A percentile compares a stretch with the other conserved stretches of the same genome.
Evolutionary conservation across 345 rosid species (phyloP).

Genomic region (Heritiera fomes): DNA sequence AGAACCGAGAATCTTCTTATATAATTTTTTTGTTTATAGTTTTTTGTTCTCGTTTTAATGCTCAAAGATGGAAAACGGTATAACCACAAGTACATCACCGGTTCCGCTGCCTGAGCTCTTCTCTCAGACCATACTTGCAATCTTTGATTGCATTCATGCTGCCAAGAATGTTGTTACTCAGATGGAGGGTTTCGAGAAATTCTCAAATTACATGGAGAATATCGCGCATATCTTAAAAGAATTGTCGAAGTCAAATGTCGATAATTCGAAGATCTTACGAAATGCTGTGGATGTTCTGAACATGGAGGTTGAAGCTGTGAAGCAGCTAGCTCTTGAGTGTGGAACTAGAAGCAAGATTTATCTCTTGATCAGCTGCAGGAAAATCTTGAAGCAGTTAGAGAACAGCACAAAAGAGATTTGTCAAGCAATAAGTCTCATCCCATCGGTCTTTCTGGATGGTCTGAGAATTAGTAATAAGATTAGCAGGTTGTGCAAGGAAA

Average conservation of each 20-base stretch:
- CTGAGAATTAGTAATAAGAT: slow-evolving; percentile 16
- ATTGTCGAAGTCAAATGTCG: slow-evolving; percentile 21
- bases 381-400: slow-evolving; percentile 23
- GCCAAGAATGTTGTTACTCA: slow-evolving; percentile 20
- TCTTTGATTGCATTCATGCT: slow-evolving; percentile 26
- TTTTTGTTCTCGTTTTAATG: neutral
- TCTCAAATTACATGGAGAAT: slow-evolving; percentile 28
- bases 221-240: slow-evolving; percentile 21
- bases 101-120: slow-evolving; percentile 22
- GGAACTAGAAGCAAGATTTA: slow-evolving; percentile 18
- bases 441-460: slow-evolving; percentile 19
- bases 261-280: slow-evolving; percentile 18
- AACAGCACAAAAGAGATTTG: slow-evolving; percentile 21
- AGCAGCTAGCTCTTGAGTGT: slow-evolving; percentile 27
- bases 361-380: slow-evolving; percentile 28
- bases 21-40: neutral
- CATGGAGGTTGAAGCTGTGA: slow-evolving; percentile 21
- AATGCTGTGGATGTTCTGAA: slow-evolving; percentile 22
- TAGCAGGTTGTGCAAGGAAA: slow-evolving; percentile 23
- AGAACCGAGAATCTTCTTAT: slow-evolving; percentile 14
- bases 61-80: slow-evolving; percentile 24
- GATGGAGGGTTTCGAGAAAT: slow-evolving; percentile 27
- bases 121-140: slow-evolving; percentile 22
- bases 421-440: slow-evolving; percentile 22
- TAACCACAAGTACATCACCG: slow-evolving; percentile 2